A percentile compares a stretch with the other conserved stretches of the same genome.
Conservation (phyloP, 768 basidiomycete genomes). For the Lactarius trivialis region DNA sequence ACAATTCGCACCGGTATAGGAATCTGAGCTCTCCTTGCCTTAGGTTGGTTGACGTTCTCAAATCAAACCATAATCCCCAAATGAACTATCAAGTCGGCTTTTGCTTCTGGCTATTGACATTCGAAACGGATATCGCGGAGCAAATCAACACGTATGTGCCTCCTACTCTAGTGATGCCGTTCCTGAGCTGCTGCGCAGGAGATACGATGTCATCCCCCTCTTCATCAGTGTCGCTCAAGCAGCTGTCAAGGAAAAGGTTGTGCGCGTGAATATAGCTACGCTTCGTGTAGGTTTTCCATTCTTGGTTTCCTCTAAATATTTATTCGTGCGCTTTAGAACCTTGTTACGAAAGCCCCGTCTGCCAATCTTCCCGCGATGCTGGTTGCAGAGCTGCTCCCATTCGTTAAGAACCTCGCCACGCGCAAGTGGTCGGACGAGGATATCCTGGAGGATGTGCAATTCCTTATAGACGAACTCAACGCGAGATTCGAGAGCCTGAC, state of each 20-base stretch:
- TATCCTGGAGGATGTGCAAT: constrained; percentile 85
- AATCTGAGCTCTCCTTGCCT: background rate
- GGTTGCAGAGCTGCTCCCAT: constrained; percentile 78
- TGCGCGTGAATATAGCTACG: constrained; percentile 86
- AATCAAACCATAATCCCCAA: constrained; percentile 78
- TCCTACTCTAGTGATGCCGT: background rate
- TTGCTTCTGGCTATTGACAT: constrained; percentile 91
- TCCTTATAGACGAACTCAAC: constrained; percentile 80
- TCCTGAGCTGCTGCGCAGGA: constrained; percentile 41
- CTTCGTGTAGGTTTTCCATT: constrained; percentile 53
- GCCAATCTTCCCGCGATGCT: constrained; percentile 93
- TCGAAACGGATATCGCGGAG: constrained; percentile 79
- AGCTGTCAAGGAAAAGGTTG: constrained; percentile 96
- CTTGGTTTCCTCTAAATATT: background rate
- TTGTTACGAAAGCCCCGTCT: constrained; percentile 80
- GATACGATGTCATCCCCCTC: constrained; percentile 82
- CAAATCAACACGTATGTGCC: constrained; percentile 74
- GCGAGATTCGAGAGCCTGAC: constrained; percentile 83
- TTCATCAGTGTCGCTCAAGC: constrained; percentile 78
- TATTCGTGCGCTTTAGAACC: constrained; percentile 48
- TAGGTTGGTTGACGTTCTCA: constrained; percentile 80
- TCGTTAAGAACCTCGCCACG: constrained; percentile 71
- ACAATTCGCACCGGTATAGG: background rate
- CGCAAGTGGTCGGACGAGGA: constrained; percentile 97
- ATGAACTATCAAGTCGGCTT: constrained; percentile 93